These are phyloP conservation scores for Lasiodiplodia hormozganensis DNA, from an alignment of 2,329 filamentous ascomycete species.

Conservation along the genomic window DNA sequence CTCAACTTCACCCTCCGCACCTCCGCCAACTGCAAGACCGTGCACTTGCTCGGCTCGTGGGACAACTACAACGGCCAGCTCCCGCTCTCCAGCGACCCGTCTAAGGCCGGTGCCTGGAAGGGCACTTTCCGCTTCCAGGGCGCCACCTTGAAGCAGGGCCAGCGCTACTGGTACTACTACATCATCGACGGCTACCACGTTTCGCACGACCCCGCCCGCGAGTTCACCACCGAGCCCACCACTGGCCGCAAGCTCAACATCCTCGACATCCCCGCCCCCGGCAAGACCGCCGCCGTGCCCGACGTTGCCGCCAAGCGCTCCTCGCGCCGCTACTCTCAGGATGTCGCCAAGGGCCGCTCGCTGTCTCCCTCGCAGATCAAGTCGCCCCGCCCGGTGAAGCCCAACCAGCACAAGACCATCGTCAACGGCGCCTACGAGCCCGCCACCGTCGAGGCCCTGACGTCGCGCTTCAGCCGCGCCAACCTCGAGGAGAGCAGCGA, in stretches of 20 bases:
- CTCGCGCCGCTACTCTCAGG: conserved; percentile 63
- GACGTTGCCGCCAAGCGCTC: conserved; percentile 55
- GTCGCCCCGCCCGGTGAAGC: conserved; percentile 87
- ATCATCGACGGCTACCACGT: conserved; percentile 99
- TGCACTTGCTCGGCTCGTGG: conserved; percentile 97
- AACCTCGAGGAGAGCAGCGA: conserved; percentile 61
- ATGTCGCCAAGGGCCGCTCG: conserved; percentile 86
- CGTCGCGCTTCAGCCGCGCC: conserved; percentile 71
- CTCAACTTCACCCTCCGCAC: conserved; percentile 96
- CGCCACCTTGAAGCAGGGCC: conserved; percentile 81
- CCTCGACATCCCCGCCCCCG: conserved; percentile 77
- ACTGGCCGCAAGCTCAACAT: conserved; percentile 97
- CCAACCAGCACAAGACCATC: conserved; percentile 86
- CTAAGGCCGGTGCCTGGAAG: conserved; percentile 91
- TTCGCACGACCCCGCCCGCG: conserved; percentile 90
- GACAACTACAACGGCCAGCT: conserved; percentile 96
- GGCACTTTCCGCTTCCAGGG: conserved; percentile 96
- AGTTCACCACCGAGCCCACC: conserved; percentile 91
- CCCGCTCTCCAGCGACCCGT: conserved; percentile 87
- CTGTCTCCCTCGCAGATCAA: conserved; percentile 88
- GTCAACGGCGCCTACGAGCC: conserved; percentile 81
- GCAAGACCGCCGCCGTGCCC: conserved; percentile 52
- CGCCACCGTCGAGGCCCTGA: conserved; percentile 79
- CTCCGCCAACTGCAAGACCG: conserved; percentile 94
- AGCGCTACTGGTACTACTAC: conserved; percentile 99